Conservation (phyloP, 2,329 filamentous ascomycete species). For the Aureobasidium sp. region DNA sequence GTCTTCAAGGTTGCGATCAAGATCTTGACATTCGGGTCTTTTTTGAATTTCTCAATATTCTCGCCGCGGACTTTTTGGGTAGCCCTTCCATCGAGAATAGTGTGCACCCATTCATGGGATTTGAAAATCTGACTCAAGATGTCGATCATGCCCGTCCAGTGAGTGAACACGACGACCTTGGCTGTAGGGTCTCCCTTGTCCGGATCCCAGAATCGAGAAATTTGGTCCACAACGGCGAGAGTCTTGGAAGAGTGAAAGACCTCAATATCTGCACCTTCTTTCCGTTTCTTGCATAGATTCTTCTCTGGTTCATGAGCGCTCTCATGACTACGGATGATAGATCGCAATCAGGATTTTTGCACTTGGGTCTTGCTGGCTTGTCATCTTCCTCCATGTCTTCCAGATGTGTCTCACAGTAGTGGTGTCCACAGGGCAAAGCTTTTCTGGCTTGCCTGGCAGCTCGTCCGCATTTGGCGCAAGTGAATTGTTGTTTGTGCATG, state of each 20-base stretch:
- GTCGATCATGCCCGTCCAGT: constrained; percentile 49
- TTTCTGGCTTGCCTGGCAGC: not conserved
- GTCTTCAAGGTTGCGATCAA: constrained; percentile 51
- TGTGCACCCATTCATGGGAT: constrained; percentile 42
- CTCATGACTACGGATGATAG: constrained; percentile 17
- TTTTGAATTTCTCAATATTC: constrained; percentile 39
- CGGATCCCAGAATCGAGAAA: constrained; percentile 37
- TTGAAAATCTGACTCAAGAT: constrained; percentile 47
- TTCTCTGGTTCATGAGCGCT: constrained; percentile 23
- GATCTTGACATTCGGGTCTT: constrained; percentile 36
- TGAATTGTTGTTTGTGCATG: too few relatives aligned
- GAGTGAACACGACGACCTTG: constrained; percentile 56
- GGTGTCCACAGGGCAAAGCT: constrained; percentile 31
- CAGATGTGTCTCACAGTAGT: constrained; percentile 49
- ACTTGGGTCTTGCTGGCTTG: constrained; percentile 19
- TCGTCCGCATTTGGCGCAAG: not conserved
- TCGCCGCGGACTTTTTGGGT: constrained; percentile 41
- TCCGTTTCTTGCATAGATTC: constrained; percentile 30
- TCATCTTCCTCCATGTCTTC: constrained; percentile 27
- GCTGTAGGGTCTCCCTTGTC: constrained; percentile 27
- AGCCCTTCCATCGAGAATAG: constrained; percentile 44
- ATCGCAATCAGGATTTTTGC: constrained; percentile 26
- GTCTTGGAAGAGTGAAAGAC: constrained; percentile 42
- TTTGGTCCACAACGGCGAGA: constrained; percentile 38
- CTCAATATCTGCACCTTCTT: constrained; percentile 30